Evolutionary conservation across 1,284 basidiomycete species (phyloP), one percentile per base, ranked within the genome.

Genomic region (Sutorius eximius): DNA sequence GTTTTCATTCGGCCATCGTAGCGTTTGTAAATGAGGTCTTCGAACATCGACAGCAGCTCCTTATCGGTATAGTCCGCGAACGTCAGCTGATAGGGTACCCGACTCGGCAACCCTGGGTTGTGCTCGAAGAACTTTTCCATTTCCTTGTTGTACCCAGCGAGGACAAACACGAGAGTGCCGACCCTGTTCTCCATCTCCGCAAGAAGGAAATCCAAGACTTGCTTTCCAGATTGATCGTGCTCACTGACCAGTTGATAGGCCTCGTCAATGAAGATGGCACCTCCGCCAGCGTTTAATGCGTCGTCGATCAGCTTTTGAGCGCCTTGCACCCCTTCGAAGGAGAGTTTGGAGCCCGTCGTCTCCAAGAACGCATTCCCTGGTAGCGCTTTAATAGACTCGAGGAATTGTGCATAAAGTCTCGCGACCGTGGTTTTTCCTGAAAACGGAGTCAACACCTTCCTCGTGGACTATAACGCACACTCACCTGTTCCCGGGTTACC

Each of bases 401-500:
- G 37, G 37, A 38, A 38, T 18, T 38, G 18, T 18, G 37, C 37
- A 12, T 38, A 38, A 9, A 38, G 18, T 38, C 37, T 20, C 7
- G 37, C 37, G n/a, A 38, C 37, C 7, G 37, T 38, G 3, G 37
- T 38, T 38, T 38, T 40, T 1, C 37, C 37, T 40, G 37, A n/a
- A 20, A 40, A 18, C 13, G 37, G 18, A 20, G 12, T 20, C 20
- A 42, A 24, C 24, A 8, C 15, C 10, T 42, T 22, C 15, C 22
- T 8, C 15, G 2, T 11, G 8, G 16, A 13, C 9, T 8, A 15
- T 16, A 27, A 15, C 8, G 15, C 41, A 16, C 8, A 27, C 37
- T 12, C 3, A 81, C 82, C 81, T 58, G 82, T 83, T 15, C 82
- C 82, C 8, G 82, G 82, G 61, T 84, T 84, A 5, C 82, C 82